A percentile compares a stretch with the other conserved stretches of the same genome.
Conservation (phyloP, 352 stramenopile genomes). For the Globisporangium barbulae region DNA sequence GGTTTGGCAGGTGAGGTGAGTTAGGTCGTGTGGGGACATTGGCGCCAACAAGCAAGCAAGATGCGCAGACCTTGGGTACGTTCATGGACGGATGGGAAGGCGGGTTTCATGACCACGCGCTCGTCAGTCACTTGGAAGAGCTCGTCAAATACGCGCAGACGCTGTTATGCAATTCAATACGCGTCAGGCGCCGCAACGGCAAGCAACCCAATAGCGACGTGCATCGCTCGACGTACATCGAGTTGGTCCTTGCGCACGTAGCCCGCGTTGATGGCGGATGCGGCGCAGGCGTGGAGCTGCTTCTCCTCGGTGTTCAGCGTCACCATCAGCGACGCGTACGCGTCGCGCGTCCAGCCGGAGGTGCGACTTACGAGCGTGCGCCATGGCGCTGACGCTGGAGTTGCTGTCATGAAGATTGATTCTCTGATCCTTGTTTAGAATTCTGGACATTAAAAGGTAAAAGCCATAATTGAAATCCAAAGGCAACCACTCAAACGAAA, state of each 20-base stretch:
- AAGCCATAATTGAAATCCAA: no score
- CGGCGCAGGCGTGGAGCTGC: not conserved
- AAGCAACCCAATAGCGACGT: not conserved
- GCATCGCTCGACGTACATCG: slow-evolving; percentile 19
- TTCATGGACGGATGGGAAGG: slow-evolving; percentile 26
- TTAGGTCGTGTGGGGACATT: not conserved
- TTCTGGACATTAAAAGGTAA: no score
- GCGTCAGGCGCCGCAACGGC: not conserved
- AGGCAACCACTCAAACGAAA: no score
- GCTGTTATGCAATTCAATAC: slow-evolving; percentile 12
- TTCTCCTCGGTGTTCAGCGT: slow-evolving; percentile 34
- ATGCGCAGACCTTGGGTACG: slow-evolving; percentile 19
- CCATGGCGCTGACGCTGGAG: not conserved
- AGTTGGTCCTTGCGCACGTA: slow-evolving; percentile 32
- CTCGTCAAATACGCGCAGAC: slow-evolving; percentile 27
- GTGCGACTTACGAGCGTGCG: slow-evolving; percentile 34
- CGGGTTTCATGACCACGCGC: slow-evolving; percentile 29
- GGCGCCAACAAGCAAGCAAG: not conserved
- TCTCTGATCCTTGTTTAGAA: not conserved
- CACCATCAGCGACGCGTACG: slow-evolving; percentile 51
- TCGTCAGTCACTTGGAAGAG: slow-evolving; percentile 31
- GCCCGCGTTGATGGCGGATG: slow-evolving; percentile 18
- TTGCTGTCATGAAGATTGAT: slow-evolving; percentile 14
- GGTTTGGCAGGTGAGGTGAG: not conserved
- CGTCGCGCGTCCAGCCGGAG: slow-evolving; percentile 38